A percentile compares a stretch with the other conserved stretches of the same genome.
Evolutionary conservation across 768 basidiomycete genomes (phyloP).

Genomic region (Termitomyces sp.): DNA sequence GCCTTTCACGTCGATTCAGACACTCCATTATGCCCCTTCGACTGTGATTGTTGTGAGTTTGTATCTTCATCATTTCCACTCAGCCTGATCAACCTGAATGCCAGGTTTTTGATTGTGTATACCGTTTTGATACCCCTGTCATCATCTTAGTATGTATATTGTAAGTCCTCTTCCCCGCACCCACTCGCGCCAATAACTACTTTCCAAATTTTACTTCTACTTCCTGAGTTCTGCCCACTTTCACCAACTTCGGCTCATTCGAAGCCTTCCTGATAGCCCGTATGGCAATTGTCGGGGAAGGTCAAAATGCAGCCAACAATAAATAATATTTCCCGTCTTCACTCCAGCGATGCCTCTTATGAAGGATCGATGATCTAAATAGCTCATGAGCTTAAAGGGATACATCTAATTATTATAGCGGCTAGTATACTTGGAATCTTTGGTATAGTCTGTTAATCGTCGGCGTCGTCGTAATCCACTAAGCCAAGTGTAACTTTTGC

Average conservation of each 20-base stretch:
- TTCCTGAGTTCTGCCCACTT: conserved; percentile 16
- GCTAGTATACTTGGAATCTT: no score
- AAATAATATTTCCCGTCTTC: conserved; percentile 19
- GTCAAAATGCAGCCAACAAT: conserved; percentile 63
- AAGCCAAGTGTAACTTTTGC: conserved; percentile 28
- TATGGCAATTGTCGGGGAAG: conserved; percentile 37
- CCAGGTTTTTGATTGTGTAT: conserved; percentile 19
- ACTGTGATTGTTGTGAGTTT: conserved; percentile 79
- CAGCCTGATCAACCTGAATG: neutral
- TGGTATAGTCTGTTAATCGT: conserved; percentile 7
- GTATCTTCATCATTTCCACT: neutral
- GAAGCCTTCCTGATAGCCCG: conserved; percentile 44
- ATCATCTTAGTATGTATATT: neutral
- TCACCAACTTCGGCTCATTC: conserved; percentile 38
- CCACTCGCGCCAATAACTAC: neutral
- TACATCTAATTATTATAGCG: neutral
- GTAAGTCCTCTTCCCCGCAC: neutral
- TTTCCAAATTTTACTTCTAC: conserved; percentile 1
- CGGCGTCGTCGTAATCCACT: conserved; percentile 58
- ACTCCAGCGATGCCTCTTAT: conserved; percentile 2
- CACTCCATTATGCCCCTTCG: conserved; percentile 82
- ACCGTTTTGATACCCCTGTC: neutral
- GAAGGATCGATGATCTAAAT: conserved; percentile 3
- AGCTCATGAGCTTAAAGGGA: conserved; percentile 1
- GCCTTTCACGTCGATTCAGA: conserved; percentile 39